Evolutionary conservation across 164 flowering plant genomes (phyloP).

Genomic region (Piper longum): DNA sequence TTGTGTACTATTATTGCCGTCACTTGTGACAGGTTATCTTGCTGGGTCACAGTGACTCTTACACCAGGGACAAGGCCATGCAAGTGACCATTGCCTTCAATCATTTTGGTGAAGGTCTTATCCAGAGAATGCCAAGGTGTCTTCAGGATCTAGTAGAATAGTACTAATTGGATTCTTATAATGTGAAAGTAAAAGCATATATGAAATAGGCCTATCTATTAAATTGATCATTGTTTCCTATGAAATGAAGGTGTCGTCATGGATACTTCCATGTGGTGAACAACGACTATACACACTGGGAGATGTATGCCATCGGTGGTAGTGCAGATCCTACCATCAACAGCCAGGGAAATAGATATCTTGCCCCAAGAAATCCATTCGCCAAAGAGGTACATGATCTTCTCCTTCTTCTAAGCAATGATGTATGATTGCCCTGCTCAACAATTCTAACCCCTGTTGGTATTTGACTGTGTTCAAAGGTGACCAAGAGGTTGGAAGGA

Average conservation of each 20-base stretch:
- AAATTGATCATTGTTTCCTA: not conserved
- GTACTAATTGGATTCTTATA: too few relatives aligned
- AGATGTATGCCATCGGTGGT: conserved; percentile 94
- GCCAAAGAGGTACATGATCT: conserved; percentile 60
- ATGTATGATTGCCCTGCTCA: too few relatives aligned
- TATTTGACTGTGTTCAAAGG: conserved; percentile 20
- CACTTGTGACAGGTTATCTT: conserved; percentile 58
- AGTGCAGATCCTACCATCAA: conserved; percentile 83
- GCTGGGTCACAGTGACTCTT: conserved; percentile 88
- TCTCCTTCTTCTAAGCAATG: too few relatives aligned
- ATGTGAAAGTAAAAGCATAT: not conserved
- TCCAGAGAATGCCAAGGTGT: conserved; percentile 99
- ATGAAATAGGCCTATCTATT: not conserved
- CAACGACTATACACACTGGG: conserved; percentile 97
- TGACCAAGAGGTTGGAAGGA: conserved; percentile 81
- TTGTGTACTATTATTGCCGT: not conserved
- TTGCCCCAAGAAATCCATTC: conserved; percentile 50
- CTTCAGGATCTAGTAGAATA: too few relatives aligned
- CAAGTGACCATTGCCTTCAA: conserved; percentile 96
- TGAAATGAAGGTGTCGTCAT: conserved; percentile 55
- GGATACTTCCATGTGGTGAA: conserved; percentile 93
- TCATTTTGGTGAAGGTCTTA: conserved; percentile 90
- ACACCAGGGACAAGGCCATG: conserved; percentile 70
- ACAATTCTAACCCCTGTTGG: too few relatives aligned
- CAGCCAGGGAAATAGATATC: conserved; percentile 84